A percentile compares a stretch with the other conserved stretches of the same genome.
These are phyloP conservation scores for Theobroma cacao DNA, from an alignment of 345 rosid species.

Conservation along the genomic window DNA sequence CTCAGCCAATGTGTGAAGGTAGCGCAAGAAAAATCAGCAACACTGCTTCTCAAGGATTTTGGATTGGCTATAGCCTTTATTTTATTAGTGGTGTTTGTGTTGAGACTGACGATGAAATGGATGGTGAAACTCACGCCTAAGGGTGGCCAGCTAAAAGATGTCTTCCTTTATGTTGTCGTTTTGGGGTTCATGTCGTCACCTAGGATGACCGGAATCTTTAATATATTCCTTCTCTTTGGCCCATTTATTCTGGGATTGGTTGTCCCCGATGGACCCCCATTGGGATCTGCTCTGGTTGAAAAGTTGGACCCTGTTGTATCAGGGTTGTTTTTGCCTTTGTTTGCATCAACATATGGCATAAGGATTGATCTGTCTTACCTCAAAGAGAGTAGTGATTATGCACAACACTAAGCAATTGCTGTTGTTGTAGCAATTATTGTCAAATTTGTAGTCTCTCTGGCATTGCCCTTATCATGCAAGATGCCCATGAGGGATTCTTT, in stretches of 20 bases:
- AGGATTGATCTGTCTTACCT: not conserved
- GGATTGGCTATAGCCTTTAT: not conserved
- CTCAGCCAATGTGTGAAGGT: not conserved
- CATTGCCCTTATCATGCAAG: not conserved
- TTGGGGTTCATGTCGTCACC: not conserved
- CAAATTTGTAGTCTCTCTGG: not conserved
- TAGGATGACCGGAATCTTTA: not conserved
- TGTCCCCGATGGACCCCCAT: constrained; percentile 41
- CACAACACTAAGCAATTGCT: not conserved
- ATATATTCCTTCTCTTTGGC: constrained; percentile 9
- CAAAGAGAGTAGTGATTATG: rapidly evolving
- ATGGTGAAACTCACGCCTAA: constrained; percentile 32
- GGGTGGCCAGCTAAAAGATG: constrained; percentile 24
- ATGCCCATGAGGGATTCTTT: not conserved
- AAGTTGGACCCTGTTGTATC: constrained; percentile 27
- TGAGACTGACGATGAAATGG: constrained; percentile 35
- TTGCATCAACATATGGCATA: constrained; percentile 27
- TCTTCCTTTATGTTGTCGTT: constrained; percentile 14
- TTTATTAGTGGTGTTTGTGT: not conserved
- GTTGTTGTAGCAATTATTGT: not conserved
- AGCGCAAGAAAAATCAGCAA: not conserved
- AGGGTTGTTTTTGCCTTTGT: constrained; percentile 36
- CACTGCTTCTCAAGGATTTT: not conserved
- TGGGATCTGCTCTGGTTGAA: constrained; percentile 37
- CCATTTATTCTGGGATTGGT: constrained; percentile 39